phyloP scores from a whole-genome alignment of 306 rosid species.

The Prunus fruticosa region DNA sequence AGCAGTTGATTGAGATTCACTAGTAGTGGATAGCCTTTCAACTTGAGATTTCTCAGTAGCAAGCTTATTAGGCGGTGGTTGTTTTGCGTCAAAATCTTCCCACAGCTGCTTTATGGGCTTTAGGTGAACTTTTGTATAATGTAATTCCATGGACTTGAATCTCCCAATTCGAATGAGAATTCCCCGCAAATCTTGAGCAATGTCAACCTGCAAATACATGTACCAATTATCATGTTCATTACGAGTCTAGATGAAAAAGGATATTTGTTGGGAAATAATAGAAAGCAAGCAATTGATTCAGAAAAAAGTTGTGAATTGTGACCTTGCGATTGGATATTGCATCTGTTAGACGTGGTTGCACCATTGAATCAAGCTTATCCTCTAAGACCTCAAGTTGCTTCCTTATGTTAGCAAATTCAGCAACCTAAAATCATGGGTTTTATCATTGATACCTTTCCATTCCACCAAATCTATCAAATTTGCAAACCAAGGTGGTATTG shows the following conservation, averaged over 20 bases:
- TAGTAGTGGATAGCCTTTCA: conserved; percentile 49
- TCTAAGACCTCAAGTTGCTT: conserved; percentile 97
- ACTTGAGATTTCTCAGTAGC: conserved; percentile 57
- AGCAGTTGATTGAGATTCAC: conserved; percentile 49
- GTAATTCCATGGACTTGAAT: conserved; percentile 87
- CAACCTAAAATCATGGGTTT: conserved; percentile 51
- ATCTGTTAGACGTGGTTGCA: conserved; percentile 94
- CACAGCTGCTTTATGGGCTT: conserved; percentile 88
- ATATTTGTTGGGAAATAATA: background rate
- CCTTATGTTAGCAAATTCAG: conserved; percentile 97
- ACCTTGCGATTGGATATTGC: conserved; percentile 90
- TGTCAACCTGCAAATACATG: conserved; percentile 55
- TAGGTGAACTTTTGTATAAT: conserved; percentile 87
- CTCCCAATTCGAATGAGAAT: conserved; percentile 97
- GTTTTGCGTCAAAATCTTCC: conserved; percentile 81
- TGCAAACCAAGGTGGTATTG: conserved; percentile 2
- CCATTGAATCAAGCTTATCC: conserved; percentile 94
- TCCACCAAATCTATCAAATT: background rate
- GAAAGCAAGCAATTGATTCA: background rate
- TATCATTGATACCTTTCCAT: background rate
- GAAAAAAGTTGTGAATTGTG: background rate
- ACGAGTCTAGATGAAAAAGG: conserved; percentile 14
- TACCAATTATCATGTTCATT: background rate
- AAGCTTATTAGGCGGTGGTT: conserved; percentile 47
- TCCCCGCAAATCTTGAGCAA: conserved; percentile 84